phyloP scores from a whole-genome alignment of 768 basidiomycete species.

The Lentinula sp. region DNA sequence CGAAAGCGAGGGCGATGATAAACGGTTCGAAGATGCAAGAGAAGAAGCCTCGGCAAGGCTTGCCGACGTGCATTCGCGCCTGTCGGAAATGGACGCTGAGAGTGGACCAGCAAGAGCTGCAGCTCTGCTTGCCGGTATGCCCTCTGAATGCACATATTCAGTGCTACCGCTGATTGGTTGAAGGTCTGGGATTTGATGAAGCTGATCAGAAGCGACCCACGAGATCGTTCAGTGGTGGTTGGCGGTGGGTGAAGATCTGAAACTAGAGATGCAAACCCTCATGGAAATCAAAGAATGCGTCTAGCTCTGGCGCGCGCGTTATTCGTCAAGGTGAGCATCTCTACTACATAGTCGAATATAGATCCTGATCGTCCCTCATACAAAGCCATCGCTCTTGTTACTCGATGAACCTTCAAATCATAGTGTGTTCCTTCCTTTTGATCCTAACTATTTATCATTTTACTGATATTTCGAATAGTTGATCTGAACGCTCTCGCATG shows the following conservation, averaged over 20 bases:
- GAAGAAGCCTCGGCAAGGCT: constrained; percentile 80
- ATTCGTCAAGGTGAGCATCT: constrained; percentile 74
- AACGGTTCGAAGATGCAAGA: constrained; percentile 74
- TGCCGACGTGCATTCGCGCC: constrained; percentile 81
- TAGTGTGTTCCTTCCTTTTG: constrained; percentile 38
- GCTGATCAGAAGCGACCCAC: constrained; percentile 80
- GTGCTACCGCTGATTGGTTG: not conserved
- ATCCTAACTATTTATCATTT: constrained; percentile 69
- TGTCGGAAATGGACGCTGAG: constrained; percentile 98
- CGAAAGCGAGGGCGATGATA: constrained; percentile 71
- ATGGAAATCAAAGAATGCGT: constrained; percentile 65
- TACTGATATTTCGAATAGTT: constrained; percentile 32
- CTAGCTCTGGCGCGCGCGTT: constrained; percentile 91
- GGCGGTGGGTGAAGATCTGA: constrained; percentile 49
- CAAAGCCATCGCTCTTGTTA: not conserved
- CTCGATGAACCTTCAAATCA: constrained; percentile 8
- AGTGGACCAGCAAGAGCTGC: constrained; percentile 95
- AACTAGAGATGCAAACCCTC: not conserved
- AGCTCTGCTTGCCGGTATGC: constrained; percentile 73
- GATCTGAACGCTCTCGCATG: constrained; percentile 96
- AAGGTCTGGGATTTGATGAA: constrained; percentile 89
- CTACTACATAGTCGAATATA: not conserved
- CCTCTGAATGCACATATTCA: not conserved
- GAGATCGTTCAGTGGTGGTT: constrained; percentile 90
- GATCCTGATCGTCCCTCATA: not conserved